Base-by-base conservation (phyloP, 129 eudicot genomes). In the Heracleum sosnowskyi region DNA sequence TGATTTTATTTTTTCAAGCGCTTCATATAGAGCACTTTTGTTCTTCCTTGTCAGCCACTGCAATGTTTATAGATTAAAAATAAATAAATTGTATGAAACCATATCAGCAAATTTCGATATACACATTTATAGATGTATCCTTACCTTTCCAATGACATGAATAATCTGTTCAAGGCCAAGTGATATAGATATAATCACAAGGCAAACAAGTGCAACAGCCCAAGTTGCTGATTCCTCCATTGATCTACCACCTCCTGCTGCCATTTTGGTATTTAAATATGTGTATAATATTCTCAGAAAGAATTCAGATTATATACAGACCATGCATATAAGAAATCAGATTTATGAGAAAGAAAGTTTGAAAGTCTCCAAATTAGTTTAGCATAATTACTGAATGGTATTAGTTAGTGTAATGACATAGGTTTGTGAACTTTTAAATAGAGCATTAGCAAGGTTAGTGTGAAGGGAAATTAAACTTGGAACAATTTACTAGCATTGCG, bases 191-290 rank as follows among this genome's bases (percentile, higher is more conserved):
- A 89, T 64, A 26, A 87, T 82, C 18, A 89, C 85, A 83, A 89
- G 79, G 75, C 93, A 87, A 33, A 89, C 93, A 51, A 79, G 49
- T 62, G 93, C 91, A 9, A 89, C 89, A 22, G 93, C 93, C 93
- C 93, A 89, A 18, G 93, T 89, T 7, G 93, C 89, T 20, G 91
- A 87, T 55, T 87, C 84, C 53, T 89, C 91, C 64, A 87, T 74
- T 28, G 93, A 76, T 37, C 83, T 85, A 20, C 84, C 84, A n/a
- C 84, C 84, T 42, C 79, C 82, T 51, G 29, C 69, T 35, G 64
- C 62, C 89, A 85, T 83, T 66, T 22, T 47, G 16, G 41, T 18
- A 16, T 36, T n/a, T 26, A 1, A 13, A 15, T 68, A 0, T 69
- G 3, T 69, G 22, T 35, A 4, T n/a, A 47, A 29, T 51, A 73